phyloP scores from a whole-genome alignment of 805 yeast genomes.

The Candida michaelii region DNA sequence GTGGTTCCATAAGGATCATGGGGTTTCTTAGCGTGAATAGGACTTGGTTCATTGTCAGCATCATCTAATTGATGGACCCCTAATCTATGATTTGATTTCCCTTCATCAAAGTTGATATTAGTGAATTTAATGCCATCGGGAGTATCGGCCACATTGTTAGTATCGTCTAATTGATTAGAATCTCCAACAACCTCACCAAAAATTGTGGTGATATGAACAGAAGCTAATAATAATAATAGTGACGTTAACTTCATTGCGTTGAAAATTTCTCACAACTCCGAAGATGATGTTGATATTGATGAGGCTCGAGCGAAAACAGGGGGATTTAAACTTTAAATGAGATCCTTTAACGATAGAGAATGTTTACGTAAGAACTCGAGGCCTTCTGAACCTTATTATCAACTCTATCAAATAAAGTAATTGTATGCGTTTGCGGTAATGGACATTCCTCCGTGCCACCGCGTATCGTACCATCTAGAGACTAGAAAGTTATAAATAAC shows the following conservation, averaged over 20 bases:
- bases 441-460: too few relatives aligned
- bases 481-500: neutral
- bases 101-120: constrained; percentile 12
- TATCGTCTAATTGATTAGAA: neutral
- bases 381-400: too few relatives aligned
- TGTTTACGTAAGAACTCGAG: too few relatives aligned
- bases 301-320: too few relatives aligned
- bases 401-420: too few relatives aligned
- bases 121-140: constrained; percentile 16
- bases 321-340: too few relatives aligned
- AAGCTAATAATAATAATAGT: neutral
- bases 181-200: neutral
- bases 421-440: too few relatives aligned
- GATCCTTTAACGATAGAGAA: too few relatives aligned
- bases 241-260: constrained; percentile 6
- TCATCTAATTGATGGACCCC: constrained; percentile 22
- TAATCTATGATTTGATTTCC: constrained; percentile 17
- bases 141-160: neutral
- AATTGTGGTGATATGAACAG: neutral
- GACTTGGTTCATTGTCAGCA: constrained; percentile 31
- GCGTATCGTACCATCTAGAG: neutral
- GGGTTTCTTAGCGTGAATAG: constrained; percentile 21
- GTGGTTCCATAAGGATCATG: constrained; percentile 18
- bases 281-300: too few relatives aligned
- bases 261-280: constrained; percentile 5